Base-by-base conservation (phyloP, 129 eudicot genomes). In the Chrysanthemum lavandulifolium region DNA sequence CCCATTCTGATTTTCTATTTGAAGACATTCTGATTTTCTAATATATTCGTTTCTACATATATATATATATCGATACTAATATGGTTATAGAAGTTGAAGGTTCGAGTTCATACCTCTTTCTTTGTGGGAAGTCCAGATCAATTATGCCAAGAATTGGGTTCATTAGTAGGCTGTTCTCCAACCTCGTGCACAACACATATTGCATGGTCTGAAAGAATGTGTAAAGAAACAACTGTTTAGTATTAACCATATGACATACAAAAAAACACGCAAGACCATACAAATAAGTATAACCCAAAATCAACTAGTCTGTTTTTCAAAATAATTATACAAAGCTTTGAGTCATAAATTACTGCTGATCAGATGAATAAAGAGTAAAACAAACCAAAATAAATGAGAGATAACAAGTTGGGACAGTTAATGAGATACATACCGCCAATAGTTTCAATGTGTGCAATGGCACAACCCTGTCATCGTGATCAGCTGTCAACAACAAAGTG, bases 401-500 rank as follows among this genome's bases (percentile, higher is more conserved):
- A 19, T 19, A 19, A 19, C 21, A 19, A 19, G 21, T 19, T 19
- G 21, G 21, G 21, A 19, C 21, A 19, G 21, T 19, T 19, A 19
- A 19, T 19, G 21, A 19, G 21, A 19, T 19, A 19, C 21, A 19
- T 19, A 19, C 21, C 21, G 21, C 21, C 21, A 19, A 19, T 19
- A 19, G 21, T 19, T 19, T 19, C 21, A 19, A 19, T 0, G 21
- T 19, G 0, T 19, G 21, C 21, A 19, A 19, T 19, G 21, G 21
- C 21, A 19, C 21, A 19, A 19, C 21, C 29, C 99, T 87, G 68
- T 90, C 99, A 72, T 95, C 99, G 53, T 95, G 97, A 83, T 95
- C 99, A 29, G 99, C 99, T 21, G 99, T 95, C 85, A 95, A 80
- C 76, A 95, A 48, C 87, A 95, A 81, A 56, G 96, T 90, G 58